Conservation (phyloP, 208 protist genomes). For the Leishmania aethiopica region DNA sequence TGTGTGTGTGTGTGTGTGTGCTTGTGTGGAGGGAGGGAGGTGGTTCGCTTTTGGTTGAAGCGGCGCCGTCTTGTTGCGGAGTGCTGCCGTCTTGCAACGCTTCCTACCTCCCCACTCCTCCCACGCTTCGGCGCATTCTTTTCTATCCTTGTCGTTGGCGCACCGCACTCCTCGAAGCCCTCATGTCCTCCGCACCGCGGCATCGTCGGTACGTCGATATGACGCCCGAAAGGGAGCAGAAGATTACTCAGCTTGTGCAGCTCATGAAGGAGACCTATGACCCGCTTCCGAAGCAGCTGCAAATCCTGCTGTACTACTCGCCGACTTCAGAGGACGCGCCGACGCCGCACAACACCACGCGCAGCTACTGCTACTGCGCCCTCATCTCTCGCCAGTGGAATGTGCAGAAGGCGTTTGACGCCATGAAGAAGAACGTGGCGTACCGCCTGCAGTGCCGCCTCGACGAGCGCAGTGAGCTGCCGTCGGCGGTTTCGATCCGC, state of each 20-base stretch:
- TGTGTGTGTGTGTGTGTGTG: no score
- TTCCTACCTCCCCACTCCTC: background rate
- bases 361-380: constrained; percentile 51
- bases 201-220: constrained; percentile 38
- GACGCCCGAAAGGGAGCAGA: constrained; percentile 44
- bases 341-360: constrained; percentile 42
- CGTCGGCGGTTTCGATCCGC: constrained; percentile 48
- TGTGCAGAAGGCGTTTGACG: constrained; percentile 52
- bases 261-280: constrained; percentile 35
- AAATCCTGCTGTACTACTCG: constrained; percentile 8
- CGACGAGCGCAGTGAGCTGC: constrained; percentile 49
- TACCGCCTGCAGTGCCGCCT: constrained; percentile 38
- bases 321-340: constrained; percentile 18
- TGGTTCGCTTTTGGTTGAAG: background rate
- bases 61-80: background rate
- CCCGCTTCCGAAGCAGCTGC: constrained; percentile 26
- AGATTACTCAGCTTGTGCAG: constrained; percentile 52
- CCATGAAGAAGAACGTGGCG: constrained; percentile 31
- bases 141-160: background rate
- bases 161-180: background rate
- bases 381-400: constrained; percentile 53
- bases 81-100: background rate
- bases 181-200: constrained; percentile 6
- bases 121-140: background rate
- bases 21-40: no score